phyloP scores from a whole-genome alignment of 2,329 filamentous ascomycete genomes.

The Arthrinium phaeospermum region DNA sequence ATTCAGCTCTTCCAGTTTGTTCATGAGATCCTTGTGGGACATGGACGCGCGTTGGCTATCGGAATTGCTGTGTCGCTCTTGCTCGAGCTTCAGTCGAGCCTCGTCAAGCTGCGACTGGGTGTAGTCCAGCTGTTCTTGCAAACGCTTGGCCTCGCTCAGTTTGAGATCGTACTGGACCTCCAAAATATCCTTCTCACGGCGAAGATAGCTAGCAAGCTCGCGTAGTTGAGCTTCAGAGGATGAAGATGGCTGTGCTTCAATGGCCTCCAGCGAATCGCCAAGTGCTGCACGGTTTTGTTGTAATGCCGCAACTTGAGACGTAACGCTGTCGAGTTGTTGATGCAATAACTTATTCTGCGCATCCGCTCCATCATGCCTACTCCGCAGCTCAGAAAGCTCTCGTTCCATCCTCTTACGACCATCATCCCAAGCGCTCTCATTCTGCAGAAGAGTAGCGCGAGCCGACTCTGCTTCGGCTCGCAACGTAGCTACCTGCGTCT shows the following conservation, averaged over 20 bases:
- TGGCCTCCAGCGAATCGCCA: slow-evolving; percentile 56
- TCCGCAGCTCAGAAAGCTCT: slow-evolving; percentile 80
- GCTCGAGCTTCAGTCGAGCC: slow-evolving; percentile 83
- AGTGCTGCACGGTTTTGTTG: slow-evolving; percentile 72
- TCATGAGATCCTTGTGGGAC: slow-evolving; percentile 88
- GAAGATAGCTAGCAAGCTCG: slow-evolving; percentile 88
- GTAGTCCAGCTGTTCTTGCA: slow-evolving; percentile 90
- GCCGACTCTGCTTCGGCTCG: slow-evolving; percentile 86
- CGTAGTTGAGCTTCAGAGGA: slow-evolving; percentile 77
- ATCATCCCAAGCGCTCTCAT: slow-evolving; percentile 87
- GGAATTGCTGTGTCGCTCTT: slow-evolving; percentile 79
- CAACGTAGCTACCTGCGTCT: slow-evolving; percentile 75
- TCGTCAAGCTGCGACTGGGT: slow-evolving; percentile 88
- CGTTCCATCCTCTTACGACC: slow-evolving; percentile 80
- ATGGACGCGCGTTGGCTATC: slow-evolving; percentile 76
- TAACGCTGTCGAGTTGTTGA: slow-evolving; percentile 84
- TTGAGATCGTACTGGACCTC: slow-evolving; percentile 96
- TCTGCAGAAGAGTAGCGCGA: slow-evolving; percentile 78
- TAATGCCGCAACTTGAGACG: slow-evolving; percentile 76
- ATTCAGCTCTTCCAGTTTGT: slow-evolving; percentile 94
- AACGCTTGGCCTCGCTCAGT: slow-evolving; percentile 82
- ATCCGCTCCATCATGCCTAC: slow-evolving; percentile 81
- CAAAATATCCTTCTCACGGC: slow-evolving; percentile 95
- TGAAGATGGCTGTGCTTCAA: slow-evolving; percentile 57
- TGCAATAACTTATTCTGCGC: slow-evolving; percentile 92